Evolutionary conservation across 2,329 filamentous ascomycete species (phyloP).

Genomic region (Annulohypoxylon truncatum): DNA sequence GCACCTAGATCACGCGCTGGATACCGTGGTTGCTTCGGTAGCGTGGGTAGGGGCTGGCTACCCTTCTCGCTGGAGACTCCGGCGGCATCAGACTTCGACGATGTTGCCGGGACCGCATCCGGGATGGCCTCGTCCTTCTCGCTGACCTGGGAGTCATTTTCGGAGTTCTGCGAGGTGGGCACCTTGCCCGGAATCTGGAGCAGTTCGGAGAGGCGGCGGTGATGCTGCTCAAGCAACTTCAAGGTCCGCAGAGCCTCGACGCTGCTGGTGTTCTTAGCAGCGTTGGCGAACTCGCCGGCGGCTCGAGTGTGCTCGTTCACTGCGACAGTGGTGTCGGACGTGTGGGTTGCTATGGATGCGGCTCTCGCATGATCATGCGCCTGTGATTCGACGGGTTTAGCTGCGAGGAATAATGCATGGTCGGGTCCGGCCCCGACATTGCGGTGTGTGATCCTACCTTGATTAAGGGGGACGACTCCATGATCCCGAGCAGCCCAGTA

Average conservation of each 20-base stretch:
- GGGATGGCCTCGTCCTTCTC: slow-evolving; percentile 52
- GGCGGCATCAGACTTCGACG: slow-evolving; percentile 41
- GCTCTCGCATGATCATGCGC: slow-evolving; percentile 91
- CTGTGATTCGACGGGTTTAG: slow-evolving; percentile 54
- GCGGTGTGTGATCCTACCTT: slow-evolving; percentile 59
- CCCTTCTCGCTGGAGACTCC: slow-evolving; percentile 40
- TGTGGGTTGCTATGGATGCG: slow-evolving; percentile 80
- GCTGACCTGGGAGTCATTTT: slow-evolving; percentile 52
- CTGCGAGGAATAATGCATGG: slow-evolving; percentile 22
- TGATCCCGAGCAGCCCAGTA: slow-evolving; percentile 49
- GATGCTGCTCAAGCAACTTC: slow-evolving; percentile 86
- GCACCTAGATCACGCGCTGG: slow-evolving; percentile 77
- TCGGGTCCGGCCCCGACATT: background rate
- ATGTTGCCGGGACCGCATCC: slow-evolving; percentile 41
- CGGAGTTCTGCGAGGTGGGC: slow-evolving; percentile 55
- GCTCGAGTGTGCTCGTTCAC: slow-evolving; percentile 89
- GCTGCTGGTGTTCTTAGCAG: slow-evolving; percentile 76
- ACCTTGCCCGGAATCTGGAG: slow-evolving; percentile 75
- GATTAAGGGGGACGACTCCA: slow-evolving; percentile 77
- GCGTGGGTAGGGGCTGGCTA: slow-evolving; percentile 49
- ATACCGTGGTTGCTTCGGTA: slow-evolving; percentile 61
- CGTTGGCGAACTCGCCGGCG: slow-evolving; percentile 87
- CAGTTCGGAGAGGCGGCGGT: slow-evolving; percentile 83
- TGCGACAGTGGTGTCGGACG: slow-evolving; percentile 80
- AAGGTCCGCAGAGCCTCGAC: slow-evolving; percentile 84